Evolutionary conservation across 163 green algal species (phyloP).

Genomic region (Scenedesmus sp.): DNA sequence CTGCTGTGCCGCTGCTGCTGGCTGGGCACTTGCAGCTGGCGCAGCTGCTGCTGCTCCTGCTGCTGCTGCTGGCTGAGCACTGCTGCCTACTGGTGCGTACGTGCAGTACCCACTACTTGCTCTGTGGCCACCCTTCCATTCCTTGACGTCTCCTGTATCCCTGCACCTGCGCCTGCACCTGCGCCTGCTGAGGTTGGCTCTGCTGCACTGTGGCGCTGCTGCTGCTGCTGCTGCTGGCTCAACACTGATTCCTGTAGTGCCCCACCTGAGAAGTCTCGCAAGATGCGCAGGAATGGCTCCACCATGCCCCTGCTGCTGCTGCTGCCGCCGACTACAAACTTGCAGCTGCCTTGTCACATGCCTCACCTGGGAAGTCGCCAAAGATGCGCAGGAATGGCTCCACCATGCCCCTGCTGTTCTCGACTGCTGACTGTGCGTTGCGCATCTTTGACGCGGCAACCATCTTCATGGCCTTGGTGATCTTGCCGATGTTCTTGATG

Average conservation of each 20-base stretch:
- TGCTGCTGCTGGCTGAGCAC: neutral
- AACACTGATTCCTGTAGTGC: neutral
- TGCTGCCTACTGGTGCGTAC: neutral
- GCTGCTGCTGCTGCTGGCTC: neutral
- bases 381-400: slow-evolving; percentile 91
- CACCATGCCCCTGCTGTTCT: slow-evolving; percentile 90
- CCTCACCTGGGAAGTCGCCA: slow-evolving; percentile 91
- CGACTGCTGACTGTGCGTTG: slow-evolving; percentile 86
- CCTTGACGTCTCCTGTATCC: too few relatives aligned
- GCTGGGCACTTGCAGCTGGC: neutral
- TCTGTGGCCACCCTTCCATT: too few relatives aligned
- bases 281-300: slow-evolving; percentile 87
- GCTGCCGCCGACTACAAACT: neutral
- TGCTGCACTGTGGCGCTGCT: neutral
- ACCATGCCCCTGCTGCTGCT: slow-evolving; percentile 63
- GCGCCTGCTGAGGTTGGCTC: neutral
- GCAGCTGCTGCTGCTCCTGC: neutral
- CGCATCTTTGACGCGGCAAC: slow-evolving; percentile 99
- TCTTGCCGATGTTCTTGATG: slow-evolving; percentile 99
- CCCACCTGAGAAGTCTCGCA: slow-evolving; percentile 95
- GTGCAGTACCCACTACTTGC: too few relatives aligned
- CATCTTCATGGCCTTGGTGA: slow-evolving; percentile 99
- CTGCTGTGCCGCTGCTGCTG: neutral
- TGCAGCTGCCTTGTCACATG: neutral
- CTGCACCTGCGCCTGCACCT: too few relatives aligned